Evolutionary conservation across 495 filamentous ascomycete genomes (phyloP).

Genomic region (Amniculicola lignicola): DNA sequence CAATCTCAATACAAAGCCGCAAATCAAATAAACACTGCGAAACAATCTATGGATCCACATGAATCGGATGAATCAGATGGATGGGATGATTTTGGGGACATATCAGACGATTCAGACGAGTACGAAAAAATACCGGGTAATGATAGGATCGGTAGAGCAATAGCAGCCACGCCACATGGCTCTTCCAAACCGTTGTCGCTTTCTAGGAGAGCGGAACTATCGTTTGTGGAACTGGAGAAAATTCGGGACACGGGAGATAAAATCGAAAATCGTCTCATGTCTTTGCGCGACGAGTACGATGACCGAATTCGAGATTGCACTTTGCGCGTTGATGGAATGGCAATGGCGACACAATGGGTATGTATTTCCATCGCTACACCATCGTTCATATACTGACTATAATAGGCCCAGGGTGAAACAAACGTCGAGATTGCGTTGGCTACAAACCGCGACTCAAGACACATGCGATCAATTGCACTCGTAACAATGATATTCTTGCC

Average conservation of each 20-base stretch:
- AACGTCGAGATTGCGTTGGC: slow-evolving; percentile 15
- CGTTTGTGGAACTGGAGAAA: no score
- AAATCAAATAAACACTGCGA: no score
- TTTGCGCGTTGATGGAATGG: slow-evolving; percentile 43
- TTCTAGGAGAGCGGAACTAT: no score
- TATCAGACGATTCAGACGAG: neutral
- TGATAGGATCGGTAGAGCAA: no score
- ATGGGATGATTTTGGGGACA: no score
- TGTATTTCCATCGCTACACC: no score
- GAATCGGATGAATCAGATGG: no score
- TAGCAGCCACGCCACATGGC: no score
- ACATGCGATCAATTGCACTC: slow-evolving; percentile 10
- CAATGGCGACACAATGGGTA: slow-evolving; percentile 44
- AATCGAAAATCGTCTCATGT: slow-evolving; percentile 23
- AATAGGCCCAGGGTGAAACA: slow-evolving; percentile 4
- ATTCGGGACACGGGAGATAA: slow-evolving; percentile 23
- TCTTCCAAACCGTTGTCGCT: no score
- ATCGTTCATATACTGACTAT: neutral
- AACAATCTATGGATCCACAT: no score
- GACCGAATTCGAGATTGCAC: slow-evolving; percentile 43
- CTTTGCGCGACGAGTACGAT: slow-evolving; percentile 39
- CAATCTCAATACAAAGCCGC: no score
- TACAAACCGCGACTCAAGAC: slow-evolving; percentile 10
- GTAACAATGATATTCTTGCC: slow-evolving; percentile 15
- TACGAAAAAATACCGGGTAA: no score